Percentiles rank a stretch among this genome's conserved stretches.
These are phyloP conservation scores for Fusarium pilosicola DNA, from an alignment of 2,329 filamentous ascomycete species.

Conservation along the genomic window DNA sequence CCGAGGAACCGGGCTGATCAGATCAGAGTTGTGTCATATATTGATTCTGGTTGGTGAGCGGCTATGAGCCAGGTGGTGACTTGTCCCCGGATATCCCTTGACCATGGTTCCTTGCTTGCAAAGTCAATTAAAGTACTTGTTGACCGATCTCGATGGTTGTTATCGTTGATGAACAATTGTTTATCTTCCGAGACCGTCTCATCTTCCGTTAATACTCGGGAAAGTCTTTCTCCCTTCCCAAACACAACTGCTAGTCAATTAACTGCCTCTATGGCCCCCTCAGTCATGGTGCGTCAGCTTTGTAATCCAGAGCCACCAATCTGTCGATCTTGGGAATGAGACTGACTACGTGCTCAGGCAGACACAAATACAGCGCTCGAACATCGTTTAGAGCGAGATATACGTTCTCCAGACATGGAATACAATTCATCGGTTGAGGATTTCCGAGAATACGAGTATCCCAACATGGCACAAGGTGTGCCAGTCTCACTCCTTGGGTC, in stretches of 20 bases:
- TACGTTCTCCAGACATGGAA: constrained; percentile 28
- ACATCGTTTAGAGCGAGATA: constrained; percentile 12
- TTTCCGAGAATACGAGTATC: constrained; percentile 43
- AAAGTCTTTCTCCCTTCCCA: neutral
- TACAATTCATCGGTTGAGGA: constrained; percentile 40
- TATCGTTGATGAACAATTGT: neutral
- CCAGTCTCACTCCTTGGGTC: neutral
- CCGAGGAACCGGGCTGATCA: neutral
- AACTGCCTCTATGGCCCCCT: constrained; percentile 15
- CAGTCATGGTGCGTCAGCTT: constrained; percentile 28
- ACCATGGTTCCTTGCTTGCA: neutral
- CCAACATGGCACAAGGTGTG: constrained; percentile 43
- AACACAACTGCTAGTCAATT: neutral
- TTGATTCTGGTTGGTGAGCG: neutral
- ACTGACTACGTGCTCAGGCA: constrained; percentile 10
- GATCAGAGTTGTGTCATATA: neutral
- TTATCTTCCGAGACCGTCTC: constrained; percentile 1
- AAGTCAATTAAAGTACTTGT: neutral
- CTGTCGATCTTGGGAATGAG: neutral
- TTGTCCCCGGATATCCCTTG: neutral
- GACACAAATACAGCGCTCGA: constrained; percentile 15
- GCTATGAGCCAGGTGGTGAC: neutral
- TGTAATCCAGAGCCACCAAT: neutral
- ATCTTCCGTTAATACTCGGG: neutral
- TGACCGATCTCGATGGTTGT: neutral